Percentiles rank a stretch among this genome's conserved stretches.
These are phyloP conservation scores for Barbatosphaeria neglecta DNA, from an alignment of 495 filamentous ascomycete genomes.

Conservation along the genomic window DNA sequence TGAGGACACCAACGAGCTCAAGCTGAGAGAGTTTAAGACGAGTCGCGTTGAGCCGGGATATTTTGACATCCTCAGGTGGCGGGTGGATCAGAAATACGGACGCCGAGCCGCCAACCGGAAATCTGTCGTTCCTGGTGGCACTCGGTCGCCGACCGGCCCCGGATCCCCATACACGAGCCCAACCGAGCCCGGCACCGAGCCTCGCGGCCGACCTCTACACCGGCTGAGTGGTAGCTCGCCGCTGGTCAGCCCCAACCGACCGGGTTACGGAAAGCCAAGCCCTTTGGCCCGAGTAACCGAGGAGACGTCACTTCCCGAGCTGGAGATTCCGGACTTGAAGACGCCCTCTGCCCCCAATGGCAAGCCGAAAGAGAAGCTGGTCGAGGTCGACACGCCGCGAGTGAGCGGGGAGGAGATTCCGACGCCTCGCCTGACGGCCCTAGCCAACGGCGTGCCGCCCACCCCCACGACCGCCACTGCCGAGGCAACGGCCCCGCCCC, in stretches of 20 bases:
- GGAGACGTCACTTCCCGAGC: conserved; percentile 19
- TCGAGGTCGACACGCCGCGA: conserved; percentile 42
- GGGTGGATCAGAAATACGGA: conserved; percentile 88
- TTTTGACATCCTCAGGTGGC: conserved; percentile 87
- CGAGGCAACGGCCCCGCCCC: conserved; percentile 11
- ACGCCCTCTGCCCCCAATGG: conserved; percentile 16
- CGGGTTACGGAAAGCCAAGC: conserved; percentile 37
- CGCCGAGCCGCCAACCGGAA: conserved; percentile 40
- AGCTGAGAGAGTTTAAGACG: conserved; percentile 80
- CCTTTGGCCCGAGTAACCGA: conserved; percentile 43
- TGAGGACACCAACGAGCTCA: conserved; percentile 84
- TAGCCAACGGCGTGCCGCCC: conserved; percentile 18
- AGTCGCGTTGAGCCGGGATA: conserved; percentile 86
- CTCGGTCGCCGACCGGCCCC: conserved; percentile 27
- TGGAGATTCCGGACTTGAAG: conserved; percentile 4
- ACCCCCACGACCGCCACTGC: conserved; percentile 9
- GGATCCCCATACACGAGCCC: conserved; percentile 44
- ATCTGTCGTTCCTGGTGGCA: conserved; percentile 19
- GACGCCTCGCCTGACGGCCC: conserved; percentile 13
- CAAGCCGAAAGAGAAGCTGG: conserved; percentile 22
- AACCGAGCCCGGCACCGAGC: conserved; percentile 30
- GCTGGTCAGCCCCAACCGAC: conserved; percentile 39
- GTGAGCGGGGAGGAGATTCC: conserved; percentile 32
- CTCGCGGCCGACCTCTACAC: conserved; percentile 42
- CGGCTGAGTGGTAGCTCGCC: conserved; percentile 40